Evolutionary conservation across 2,329 filamentous ascomycete genomes (phyloP).

Genomic region (Sporothrix curviconia): DNA sequence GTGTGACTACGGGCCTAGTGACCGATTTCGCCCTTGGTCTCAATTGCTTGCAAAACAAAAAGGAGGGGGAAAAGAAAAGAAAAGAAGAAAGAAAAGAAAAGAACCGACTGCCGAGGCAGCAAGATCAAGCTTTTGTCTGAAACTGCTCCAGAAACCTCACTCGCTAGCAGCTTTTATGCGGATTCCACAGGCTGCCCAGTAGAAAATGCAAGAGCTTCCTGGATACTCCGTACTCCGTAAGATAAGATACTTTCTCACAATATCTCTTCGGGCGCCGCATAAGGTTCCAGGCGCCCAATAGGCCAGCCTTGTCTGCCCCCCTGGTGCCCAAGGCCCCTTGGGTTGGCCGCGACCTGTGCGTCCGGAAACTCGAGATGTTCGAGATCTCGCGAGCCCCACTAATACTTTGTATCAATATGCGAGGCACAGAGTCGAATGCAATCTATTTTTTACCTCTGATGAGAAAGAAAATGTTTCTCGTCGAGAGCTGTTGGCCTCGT

Average conservation of each 20-base stretch:
- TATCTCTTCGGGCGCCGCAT: too few relatives aligned
- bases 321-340: neutral
- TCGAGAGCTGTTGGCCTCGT: too few relatives aligned
- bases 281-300: neutral
- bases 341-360: neutral
- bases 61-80: too few relatives aligned
- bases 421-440: neutral
- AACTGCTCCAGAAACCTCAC: constrained; percentile 3
- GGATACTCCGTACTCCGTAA: too few relatives aligned
- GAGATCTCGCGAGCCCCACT: neutral
- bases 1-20: too few relatives aligned
- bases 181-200: neutral
- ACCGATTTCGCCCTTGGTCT: too few relatives aligned
- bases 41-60: too few relatives aligned
- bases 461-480: too few relatives aligned
- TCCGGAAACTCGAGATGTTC: constrained; percentile 8
- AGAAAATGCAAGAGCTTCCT: too few relatives aligned
- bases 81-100: neutral
- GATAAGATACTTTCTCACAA: too few relatives aligned
- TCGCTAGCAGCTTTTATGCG: neutral
- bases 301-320: neutral
- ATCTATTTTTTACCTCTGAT: neutral
- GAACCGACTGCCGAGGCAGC: neutral
- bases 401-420: neutral
- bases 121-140: constrained; percentile 1